Evolutionary conservation across 2,329 filamentous ascomycete species (phyloP), one percentile per base, ranked within the genome.

Genomic region (Penicillium sp.): DNA sequence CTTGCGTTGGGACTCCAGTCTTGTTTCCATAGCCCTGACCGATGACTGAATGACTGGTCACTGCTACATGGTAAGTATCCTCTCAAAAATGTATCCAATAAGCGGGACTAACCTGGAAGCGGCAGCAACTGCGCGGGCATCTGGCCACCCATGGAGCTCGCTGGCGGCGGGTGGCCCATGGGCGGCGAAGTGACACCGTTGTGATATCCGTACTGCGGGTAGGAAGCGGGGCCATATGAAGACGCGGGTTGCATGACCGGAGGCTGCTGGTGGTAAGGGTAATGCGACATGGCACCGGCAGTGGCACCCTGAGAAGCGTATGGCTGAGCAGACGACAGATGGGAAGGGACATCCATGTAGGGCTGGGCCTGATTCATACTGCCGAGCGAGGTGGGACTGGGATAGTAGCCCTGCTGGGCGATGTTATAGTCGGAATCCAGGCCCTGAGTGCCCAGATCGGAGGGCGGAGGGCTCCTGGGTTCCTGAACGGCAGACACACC

Each of bases 291-390:
- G 42, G 77, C 78, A 49, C 83, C 77, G 0, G 89, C 87, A 11
- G 88, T 85, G 37, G 87, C 86, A 18, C 87, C 83, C 66, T 89
- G 86, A 8, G 87, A 84, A 49, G 83, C 77, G 61, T 86, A 86
- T 50, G 82, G 77, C 66, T 87, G 87, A 50, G 84, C 85, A 57
- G 84, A 80, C 60, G 87, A 86, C 76, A 94, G 84, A 70, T 93
- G 87, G 61, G 78, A 75, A 65, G 84, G 79, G 64, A 93, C 89
- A 69, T 95, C 93, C 84, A 94, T 87, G 61, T 95, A 91, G 58
- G 82, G 77, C 63, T 82, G 80, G 60, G 80, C 79, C 70, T 86
- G 85, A 74, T 95, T 95, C 90, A 96, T 95, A 70, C 67, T 75
- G 63, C 65, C 59, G 51, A 68, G 60, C 43, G 68, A 64, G 29